Conservation (phyloP, 345 rosid genomes). For the Pseudoturritis turrita region DNA sequence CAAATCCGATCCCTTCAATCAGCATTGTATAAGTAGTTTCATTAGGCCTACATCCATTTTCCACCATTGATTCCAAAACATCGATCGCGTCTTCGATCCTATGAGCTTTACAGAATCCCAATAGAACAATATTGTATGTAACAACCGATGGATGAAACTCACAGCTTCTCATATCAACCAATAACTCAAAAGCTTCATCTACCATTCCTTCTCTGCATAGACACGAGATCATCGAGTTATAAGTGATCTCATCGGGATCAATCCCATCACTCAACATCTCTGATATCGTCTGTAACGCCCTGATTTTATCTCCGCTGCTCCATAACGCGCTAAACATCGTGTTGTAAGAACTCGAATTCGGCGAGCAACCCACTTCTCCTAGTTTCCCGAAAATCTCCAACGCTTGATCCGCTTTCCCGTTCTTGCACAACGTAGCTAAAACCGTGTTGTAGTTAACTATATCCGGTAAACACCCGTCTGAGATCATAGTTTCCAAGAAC, state of each 20-base stretch:
- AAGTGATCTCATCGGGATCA: conserved; percentile 72
- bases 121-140: conserved; percentile 66
- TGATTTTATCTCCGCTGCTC: conserved; percentile 56
- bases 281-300: conserved; percentile 57
- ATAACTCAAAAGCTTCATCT: conserved; percentile 59
- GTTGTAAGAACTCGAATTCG: conserved; percentile 74
- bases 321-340: conserved; percentile 75
- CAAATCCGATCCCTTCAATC: conserved; percentile 72
- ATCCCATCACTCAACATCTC: conserved; percentile 61
- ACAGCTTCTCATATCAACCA: conserved; percentile 64
- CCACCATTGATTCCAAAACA: conserved; percentile 56
- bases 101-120: conserved; percentile 69
- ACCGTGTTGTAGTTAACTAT: conserved; percentile 79
- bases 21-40: conserved; percentile 68
- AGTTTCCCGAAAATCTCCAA: conserved; percentile 63
- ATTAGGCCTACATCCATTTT: conserved; percentile 63
- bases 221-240: conserved; percentile 76
- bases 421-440: conserved; percentile 63
- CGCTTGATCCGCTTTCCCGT: conserved; percentile 67
- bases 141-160: conserved; percentile 58
- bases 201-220: conserved; percentile 88
- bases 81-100: conserved; percentile 65
- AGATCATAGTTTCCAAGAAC: conserved; percentile 67
- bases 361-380: conserved; percentile 71
- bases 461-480: conserved; percentile 79